phyloP scores from a whole-genome alignment of 2,329 filamentous ascomycete genomes.

The Microdochium paspali region DNA sequence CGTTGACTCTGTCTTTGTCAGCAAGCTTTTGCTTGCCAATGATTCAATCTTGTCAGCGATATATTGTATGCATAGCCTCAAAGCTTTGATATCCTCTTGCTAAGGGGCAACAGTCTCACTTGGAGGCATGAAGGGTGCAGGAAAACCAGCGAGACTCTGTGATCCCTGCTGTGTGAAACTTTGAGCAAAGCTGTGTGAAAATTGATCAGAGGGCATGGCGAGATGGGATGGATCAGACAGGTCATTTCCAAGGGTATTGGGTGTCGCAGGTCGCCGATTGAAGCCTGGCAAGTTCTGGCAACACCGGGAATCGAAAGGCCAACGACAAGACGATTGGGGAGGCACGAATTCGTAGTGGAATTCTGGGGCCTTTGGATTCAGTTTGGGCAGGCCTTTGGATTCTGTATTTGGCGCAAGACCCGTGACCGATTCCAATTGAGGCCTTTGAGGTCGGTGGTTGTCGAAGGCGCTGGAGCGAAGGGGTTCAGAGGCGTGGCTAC shows the following conservation, averaged over 20 bases:
- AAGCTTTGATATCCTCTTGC: not conserved
- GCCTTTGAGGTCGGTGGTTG: not conserved
- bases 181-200: no score
- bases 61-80: not conserved
- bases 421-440: not conserved
- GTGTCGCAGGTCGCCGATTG: no score
- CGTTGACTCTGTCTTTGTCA: not conserved
- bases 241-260: no score
- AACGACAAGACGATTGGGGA: not conserved
- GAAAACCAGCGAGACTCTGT: not conserved
- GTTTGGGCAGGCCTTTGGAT: not conserved
- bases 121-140: not conserved
- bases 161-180: no score
- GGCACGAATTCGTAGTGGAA: slow-evolving; percentile 6
- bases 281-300: no score
- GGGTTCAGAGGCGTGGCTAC: slow-evolving; percentile 1
- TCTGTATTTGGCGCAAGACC: not conserved
- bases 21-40: not conserved
- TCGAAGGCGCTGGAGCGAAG: not conserved
- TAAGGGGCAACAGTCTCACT: not conserved
- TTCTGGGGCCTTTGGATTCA: slow-evolving; percentile 17
- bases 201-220: no score
- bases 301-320: not conserved
- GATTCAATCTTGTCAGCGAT: not conserved
- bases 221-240: no score